Base-by-base conservation (phyloP, 257 asterid species). In the Solanum raphanifolium region DNA sequence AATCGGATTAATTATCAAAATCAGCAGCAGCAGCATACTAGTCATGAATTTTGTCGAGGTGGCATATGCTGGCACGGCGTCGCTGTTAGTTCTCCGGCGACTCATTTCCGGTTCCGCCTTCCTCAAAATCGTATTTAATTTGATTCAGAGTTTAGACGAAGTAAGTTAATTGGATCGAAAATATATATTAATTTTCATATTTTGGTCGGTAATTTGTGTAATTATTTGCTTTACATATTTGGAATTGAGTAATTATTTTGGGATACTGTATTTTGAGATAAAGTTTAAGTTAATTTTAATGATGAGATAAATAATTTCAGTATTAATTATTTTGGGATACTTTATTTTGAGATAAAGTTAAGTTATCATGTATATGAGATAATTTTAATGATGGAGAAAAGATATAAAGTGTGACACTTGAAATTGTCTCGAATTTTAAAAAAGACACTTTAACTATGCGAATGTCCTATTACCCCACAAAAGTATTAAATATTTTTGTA, bases 61-160 rank as follows among this genome's bases (percentile, higher is more conserved):
- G 99, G 99, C 68, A 96, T 96, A 90, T 96, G 98, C 89, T 96
- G 99, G 99, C 99, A 96, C 91, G 99, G 98, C 78, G 98, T 96
- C 43, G 98, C 98, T 65, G 98, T 96, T 86, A 96, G 93, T 52
- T 93, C 96, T 23, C 98, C 98, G 71, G 98, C 98, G 74, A 92
- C 98, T 88, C 98, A 96, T 91, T 95, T 96, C 90, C 98, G 95
- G 15, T 94, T 96, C 92, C 93, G 95, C 74, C 97, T 95, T 74
- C 99, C 99, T 38, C 94, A 89, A 48, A 46, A 81, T 20, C 85
- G 2, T 29, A 29, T 82, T 31, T 82, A 29, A 43, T 13, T 43
- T 0, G 35, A 38, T 76, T 39, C 83, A 76, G 60, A n/a, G 12
- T 75, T 75, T 75, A 75, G 46, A 78, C 36, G 7, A n/a, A n/a